These are phyloP conservation scores for Macrocybe sp. DNA, from an alignment of 1,284 basidiomycete species.

Conservation along the genomic window DNA sequence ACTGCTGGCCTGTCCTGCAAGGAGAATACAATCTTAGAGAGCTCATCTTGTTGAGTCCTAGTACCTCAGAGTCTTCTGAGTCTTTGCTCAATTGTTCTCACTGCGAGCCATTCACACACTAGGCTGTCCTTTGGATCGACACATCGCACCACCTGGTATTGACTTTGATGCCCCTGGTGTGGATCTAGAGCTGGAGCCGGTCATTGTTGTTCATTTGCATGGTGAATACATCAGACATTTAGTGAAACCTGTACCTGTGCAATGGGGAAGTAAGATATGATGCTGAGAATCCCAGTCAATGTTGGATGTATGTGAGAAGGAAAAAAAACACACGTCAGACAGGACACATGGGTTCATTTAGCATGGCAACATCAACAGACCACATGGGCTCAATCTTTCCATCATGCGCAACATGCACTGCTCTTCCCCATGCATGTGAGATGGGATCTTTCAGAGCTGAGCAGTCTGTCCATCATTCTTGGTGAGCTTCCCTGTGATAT, in stretches of 20 bases:
- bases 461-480: slow-evolving; percentile 77
- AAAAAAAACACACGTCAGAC: slow-evolving; percentile 63
- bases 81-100: too few relatives aligned
- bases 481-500: slow-evolving; percentile 77
- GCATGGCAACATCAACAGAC: slow-evolving; percentile 62
- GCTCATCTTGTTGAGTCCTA: too few relatives aligned
- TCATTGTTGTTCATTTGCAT: slow-evolving; percentile 67
- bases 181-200: slow-evolving; percentile 61
- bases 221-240: slow-evolving; percentile 73
- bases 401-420: slow-evolving; percentile 63
- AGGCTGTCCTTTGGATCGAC: slow-evolving; percentile 63
- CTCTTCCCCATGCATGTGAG: slow-evolving; percentile 48
- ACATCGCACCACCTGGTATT: slow-evolving; percentile 80
- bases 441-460: slow-evolving; percentile 69
- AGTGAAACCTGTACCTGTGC: slow-evolving; percentile 71
- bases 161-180: slow-evolving; percentile 67
- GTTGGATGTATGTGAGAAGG: slow-evolving; percentile 1
- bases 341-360: slow-evolving; percentile 86
- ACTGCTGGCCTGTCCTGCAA: too few relatives aligned
- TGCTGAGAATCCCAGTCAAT: slow-evolving; percentile 41
- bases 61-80: too few relatives aligned
- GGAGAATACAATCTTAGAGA: too few relatives aligned
- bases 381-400: slow-evolving; percentile 76
- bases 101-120: neutral
- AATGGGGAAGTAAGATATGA: slow-evolving; percentile 76